A percentile compares a stretch with the other conserved stretches of the same genome.
Conservation (phyloP, 306 rosid species). For the Arachis hypogaea region DNA sequence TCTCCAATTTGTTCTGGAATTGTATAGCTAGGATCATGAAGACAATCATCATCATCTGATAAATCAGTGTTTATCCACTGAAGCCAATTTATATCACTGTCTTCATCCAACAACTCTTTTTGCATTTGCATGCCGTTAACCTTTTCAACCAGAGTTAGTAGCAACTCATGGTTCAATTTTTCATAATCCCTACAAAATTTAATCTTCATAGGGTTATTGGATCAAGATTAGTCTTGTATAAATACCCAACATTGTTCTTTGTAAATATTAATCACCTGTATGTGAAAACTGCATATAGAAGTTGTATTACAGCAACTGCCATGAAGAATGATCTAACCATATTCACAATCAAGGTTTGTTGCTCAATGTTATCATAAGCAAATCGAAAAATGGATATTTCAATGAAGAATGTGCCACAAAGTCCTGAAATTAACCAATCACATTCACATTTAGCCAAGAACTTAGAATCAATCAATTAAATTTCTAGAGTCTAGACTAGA, state of each 20-base stretch:
- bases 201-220: background rate
- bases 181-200: conserved; percentile 66
- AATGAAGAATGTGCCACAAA: conserved; percentile 54
- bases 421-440: conserved; percentile 48
- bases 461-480: background rate
- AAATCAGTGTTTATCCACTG: conserved; percentile 66
- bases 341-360: conserved; percentile 56
- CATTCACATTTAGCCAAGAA: conserved; percentile 12
- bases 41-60: conserved; percentile 57
- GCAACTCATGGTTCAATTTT: conserved; percentile 64
- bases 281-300: conserved; percentile 71
- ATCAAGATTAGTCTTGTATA: background rate
- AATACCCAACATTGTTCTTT: background rate
- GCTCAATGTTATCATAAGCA: conserved; percentile 43
- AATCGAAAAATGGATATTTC: conserved; percentile 59
- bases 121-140: conserved; percentile 52
- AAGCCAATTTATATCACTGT: conserved; percentile 59
- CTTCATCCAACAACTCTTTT: conserved; percentile 44
- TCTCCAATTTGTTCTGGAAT: conserved; percentile 59
- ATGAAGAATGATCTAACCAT: conserved; percentile 48
- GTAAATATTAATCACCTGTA: conserved; percentile 51
- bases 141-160: conserved; percentile 54
- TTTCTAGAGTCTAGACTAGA: background rate
- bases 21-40: conserved; percentile 68
- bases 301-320: conserved; percentile 49